Evolutionary conservation across 106 monocot species (phyloP), one percentile per base, ranked within the genome.

Genomic region (Narthecium ossifragum): DNA sequence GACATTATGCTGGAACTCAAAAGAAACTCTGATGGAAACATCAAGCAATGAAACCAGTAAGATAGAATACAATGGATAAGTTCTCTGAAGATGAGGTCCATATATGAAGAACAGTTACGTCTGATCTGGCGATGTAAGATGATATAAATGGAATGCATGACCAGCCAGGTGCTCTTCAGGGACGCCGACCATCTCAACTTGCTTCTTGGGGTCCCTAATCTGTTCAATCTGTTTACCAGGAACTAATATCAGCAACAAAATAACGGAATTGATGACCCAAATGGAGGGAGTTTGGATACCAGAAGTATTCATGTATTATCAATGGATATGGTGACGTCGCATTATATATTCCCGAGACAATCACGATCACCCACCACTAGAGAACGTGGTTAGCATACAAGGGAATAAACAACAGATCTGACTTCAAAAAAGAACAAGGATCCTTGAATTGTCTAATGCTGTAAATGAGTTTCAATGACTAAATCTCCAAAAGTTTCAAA

Each of bases 1-100:
- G 5, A 93, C 88, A 67, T 93, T 93, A 55, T 93, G 93, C 53
- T 93, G 93, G 83, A 89, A 89, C 64, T 93, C 88, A 29, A 93
- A 89, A 32, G 93, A 89, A 53, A 93, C 93, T 31, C 93, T 93
- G 74, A 66, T 22, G 38, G 59, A 48, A 62, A 52, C 52, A 57
- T 21, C 6, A 37, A 22, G 13, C 12, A 38, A 3, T 31, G 22
- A 30, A 51, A 15, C 10, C 21, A 23, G 21, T 38, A 59, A 28
- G 8, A 31, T 13, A 3, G 58, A 43, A 15, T 6, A 14, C 33
- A 18, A 20, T 26, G n/a, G 14, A 25, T 31, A 34, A 24, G 31
- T 23, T 12, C 54, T 8, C 6, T 8, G 36, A 1, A 24, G 21
- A 13, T 34, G 1, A 23, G 5, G 22, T 12, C 59, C 14, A n/a